Percentiles rank a stretch among this genome's conserved stretches.
Evolutionary conservation across 2,329 filamentous ascomycete species (phyloP).

Genomic region (Tolypocladium amazonense): DNA sequence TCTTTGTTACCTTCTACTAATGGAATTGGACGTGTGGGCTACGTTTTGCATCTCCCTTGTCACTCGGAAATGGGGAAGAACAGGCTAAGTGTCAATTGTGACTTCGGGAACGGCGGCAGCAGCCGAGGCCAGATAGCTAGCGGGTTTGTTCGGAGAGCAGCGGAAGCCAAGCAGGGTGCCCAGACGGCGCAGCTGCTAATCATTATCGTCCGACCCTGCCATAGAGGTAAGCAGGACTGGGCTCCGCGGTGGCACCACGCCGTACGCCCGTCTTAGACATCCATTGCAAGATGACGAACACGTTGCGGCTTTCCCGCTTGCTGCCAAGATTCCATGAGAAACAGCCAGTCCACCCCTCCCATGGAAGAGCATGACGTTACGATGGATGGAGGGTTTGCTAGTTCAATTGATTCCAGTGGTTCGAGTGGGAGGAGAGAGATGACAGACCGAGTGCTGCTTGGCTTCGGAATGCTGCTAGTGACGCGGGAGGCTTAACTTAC

Average conservation of each 20-base stretch:
- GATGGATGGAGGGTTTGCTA: neutral
- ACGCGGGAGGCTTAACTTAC: neutral
- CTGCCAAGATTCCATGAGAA: neutral
- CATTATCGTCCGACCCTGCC: neutral
- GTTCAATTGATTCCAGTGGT: too few species aligned
- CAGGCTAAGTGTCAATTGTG: neutral
- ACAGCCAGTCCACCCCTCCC: neutral
- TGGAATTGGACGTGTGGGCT: neutral
- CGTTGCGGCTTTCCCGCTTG: neutral
- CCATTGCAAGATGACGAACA: neutral
- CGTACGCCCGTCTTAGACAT: neutral
- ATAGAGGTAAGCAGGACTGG: neutral
- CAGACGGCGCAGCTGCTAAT: neutral
- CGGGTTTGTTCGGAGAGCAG: neutral
- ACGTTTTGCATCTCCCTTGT: too few species aligned
- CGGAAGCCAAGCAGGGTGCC: neutral
- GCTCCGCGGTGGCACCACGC: neutral
- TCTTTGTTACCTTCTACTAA: too few species aligned
- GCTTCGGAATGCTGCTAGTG: too few species aligned
- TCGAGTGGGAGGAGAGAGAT: too few species aligned
- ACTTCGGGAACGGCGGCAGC: neutral
- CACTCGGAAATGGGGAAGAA: neutral
- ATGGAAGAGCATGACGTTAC: neutral
- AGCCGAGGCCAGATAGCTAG: neutral
- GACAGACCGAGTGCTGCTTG: too few species aligned